Base-by-base conservation (phyloP, 2,329 filamentous ascomycete genomes). In the Phyllosticta paracitricarpa region DNA sequence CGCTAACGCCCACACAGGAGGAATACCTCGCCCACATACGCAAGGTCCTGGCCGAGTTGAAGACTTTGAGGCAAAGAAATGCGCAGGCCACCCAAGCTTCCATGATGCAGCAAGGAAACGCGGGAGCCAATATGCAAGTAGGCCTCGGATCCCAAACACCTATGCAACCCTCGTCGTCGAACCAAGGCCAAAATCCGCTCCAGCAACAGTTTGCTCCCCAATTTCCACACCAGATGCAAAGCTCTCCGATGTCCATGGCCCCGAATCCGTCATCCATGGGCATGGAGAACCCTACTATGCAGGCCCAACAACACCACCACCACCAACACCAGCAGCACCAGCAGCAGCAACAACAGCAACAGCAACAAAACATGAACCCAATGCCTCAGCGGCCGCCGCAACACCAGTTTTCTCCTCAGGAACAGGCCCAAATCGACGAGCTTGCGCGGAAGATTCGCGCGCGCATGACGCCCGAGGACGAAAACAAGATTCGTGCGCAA, bases 221-320 rank as follows among this genome's bases (percentile, higher is more conserved):
- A 62, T 74, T 81, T 64, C 78, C 77, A 60, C 77, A 76, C 24
- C 78, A 72, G 25, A 77, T 82, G 74, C 81, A 82, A 64, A 68
- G 76, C 3, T 81, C 80, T 2, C 76, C 79, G 0, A 78, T 82
- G 54, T 72, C 73, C 25, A 73, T 73, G 72, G 62, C 66, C 19
- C 70, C 71, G 35, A 65, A 65, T 35, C 68, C 68, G 17, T 68
- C 71, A 2, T 65, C 66, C 9, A 72, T 73, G 69, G 69, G 71
- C 22, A 68, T 70, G 56, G 72, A 73, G 58, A 65, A 63, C 12
- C 65, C 66, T 4, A 66, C 65, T 51, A 62, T 65, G 5, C 60
- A 58, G 14, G 62, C 63, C 12, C 66, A 68, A 61, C 48, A 68
- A 17, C 68, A 69, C 59, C 71, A 71, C 57, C 66, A 63, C 7